A percentile compares a stretch with the other conserved stretches of the same genome.
Conservation (phyloP, 148 eudicot genomes). For the Simmondsia chinensis region DNA sequence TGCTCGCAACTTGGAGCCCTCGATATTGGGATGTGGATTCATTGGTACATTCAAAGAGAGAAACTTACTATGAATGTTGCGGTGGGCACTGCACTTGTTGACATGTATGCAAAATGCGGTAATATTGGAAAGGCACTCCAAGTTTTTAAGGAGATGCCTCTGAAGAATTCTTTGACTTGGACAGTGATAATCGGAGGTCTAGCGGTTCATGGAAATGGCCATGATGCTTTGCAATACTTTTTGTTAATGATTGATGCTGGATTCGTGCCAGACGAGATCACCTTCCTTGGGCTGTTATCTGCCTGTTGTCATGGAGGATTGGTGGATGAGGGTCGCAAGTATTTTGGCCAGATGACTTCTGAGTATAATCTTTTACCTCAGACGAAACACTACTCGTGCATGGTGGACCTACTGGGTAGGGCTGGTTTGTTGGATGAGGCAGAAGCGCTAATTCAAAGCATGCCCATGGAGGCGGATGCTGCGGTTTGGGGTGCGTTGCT, state of each 20-base stretch:
- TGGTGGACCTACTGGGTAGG: conserved; percentile 62
- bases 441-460: conserved; percentile 38
- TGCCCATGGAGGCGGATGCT: conserved; percentile 55
- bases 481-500: conserved; percentile 52
- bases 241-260: conserved; percentile 36
- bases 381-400: conserved; percentile 50
- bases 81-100: conserved; percentile 49
- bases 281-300: conserved; percentile 39
- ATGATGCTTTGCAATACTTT: conserved; percentile 39
- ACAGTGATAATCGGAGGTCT: conserved; percentile 46
- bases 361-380: conserved; percentile 37
- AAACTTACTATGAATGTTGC: conserved; percentile 35
- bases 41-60: conserved; percentile 28
- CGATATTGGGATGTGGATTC: conserved; percentile 54
- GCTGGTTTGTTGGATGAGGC: conserved; percentile 54
- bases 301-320: conserved; percentile 72
- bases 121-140: conserved; percentile 43
- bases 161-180: conserved; percentile 47
- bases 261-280: conserved; percentile 42
- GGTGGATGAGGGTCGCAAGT: conserved; percentile 42
- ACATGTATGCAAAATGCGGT: conserved; percentile 69
- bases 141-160: conserved; percentile 36
- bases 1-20: conserved; percentile 55
- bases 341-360: conserved; percentile 37
- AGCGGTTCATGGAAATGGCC: conserved; percentile 47